Percentiles rank a stretch among this genome's conserved stretches.
These are phyloP conservation scores for Suillus brevipes DNA, from an alignment of 768 basidiomycete genomes.

Conservation along the genomic window DNA sequence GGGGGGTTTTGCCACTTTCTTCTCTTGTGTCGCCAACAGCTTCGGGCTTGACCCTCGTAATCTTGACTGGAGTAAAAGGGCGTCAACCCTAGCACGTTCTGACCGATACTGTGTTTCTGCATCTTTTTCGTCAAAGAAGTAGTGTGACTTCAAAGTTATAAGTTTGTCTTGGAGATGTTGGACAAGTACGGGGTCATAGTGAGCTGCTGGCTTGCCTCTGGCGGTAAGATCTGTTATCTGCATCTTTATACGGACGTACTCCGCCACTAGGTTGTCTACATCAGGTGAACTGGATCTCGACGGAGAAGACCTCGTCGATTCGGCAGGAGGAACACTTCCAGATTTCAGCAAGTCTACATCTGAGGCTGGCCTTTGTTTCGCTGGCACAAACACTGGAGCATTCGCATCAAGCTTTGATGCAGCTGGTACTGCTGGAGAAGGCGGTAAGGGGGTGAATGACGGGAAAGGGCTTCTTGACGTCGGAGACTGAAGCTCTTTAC, in stretches of 20 bases:
- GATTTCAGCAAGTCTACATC: conserved; percentile 15
- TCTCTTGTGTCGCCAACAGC: background rate
- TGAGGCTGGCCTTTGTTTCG: conserved; percentile 10
- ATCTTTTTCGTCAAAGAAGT: conserved; percentile 70
- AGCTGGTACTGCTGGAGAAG: conserved; percentile 12
- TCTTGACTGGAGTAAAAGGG: conserved; percentile 42
- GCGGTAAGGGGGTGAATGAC: conserved; percentile 6
- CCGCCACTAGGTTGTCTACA: conserved; percentile 54
- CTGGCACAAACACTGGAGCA: conserved; percentile 41
- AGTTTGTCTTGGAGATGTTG: conserved; percentile 48
- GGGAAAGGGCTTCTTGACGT: conserved; percentile 3
- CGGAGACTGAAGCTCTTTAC: conserved; percentile 7
- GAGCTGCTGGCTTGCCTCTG: conserved; percentile 26
- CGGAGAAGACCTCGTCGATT: conserved; percentile 22
- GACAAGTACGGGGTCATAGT: conserved; percentile 28
- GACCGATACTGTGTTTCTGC: conserved; percentile 57
- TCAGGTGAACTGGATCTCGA: conserved; percentile 39
- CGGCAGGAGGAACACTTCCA: conserved; percentile 19
- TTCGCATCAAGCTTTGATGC: conserved; percentile 39
- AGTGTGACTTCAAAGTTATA: conserved; percentile 50
- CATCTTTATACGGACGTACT: conserved; percentile 65
- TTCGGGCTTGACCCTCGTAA: conserved; percentile 33
- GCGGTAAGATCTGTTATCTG: conserved; percentile 49
- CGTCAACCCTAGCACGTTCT: conserved; percentile 53
- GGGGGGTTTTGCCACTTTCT: background rate